Evolutionary conservation across 495 filamentous ascomycete species (phyloP).

Genomic region (Chaetomidium leptoderma): DNA sequence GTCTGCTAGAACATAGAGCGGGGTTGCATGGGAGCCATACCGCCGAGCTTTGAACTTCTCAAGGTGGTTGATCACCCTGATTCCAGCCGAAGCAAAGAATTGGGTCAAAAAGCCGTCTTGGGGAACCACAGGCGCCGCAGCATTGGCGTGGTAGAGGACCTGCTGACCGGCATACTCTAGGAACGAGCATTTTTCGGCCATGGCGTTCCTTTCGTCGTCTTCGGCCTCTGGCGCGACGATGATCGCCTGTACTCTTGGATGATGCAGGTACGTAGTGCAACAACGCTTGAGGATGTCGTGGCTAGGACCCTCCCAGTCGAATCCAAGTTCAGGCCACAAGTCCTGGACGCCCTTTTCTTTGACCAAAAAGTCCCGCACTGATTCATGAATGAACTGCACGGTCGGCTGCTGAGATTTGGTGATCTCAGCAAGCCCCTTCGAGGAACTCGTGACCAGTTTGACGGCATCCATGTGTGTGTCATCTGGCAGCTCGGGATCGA

Average conservation of each 20-base stretch:
- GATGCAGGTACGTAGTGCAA: slow-evolving; percentile 27
- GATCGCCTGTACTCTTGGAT: background rate
- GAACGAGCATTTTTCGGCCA: slow-evolving; percentile 14
- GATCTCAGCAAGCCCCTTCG: slow-evolving; percentile 35
- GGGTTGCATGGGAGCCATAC: slow-evolving; percentile 5
- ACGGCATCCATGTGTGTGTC: slow-evolving; percentile 13
- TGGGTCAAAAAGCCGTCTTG: slow-evolving; percentile 10
- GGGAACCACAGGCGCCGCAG: slow-evolving; percentile 13
- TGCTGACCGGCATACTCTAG: slow-evolving; percentile 18
- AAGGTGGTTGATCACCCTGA: slow-evolving; percentile 8
- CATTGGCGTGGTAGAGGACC: slow-evolving; percentile 21
- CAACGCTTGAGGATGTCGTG: slow-evolving; percentile 37
- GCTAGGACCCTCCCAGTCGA: slow-evolving; percentile 23
- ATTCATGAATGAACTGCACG: slow-evolving; percentile 43
- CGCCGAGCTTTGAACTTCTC: background rate
- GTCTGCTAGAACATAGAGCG: slow-evolving; percentile 17
- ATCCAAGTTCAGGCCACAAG: slow-evolving; percentile 34
- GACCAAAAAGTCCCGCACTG: slow-evolving; percentile 33
- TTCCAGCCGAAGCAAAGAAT: slow-evolving; percentile 10
- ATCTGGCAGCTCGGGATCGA: background rate
- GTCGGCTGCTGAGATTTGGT: slow-evolving; percentile 26
- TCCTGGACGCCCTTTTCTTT: slow-evolving; percentile 29
- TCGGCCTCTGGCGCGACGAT: background rate
- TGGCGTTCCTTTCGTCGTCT: background rate
- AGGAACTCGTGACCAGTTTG: slow-evolving; percentile 27